Evolutionary conservation across 2,329 filamentous ascomycete species (phyloP).

Genomic region (Amphichorda felina): DNA sequence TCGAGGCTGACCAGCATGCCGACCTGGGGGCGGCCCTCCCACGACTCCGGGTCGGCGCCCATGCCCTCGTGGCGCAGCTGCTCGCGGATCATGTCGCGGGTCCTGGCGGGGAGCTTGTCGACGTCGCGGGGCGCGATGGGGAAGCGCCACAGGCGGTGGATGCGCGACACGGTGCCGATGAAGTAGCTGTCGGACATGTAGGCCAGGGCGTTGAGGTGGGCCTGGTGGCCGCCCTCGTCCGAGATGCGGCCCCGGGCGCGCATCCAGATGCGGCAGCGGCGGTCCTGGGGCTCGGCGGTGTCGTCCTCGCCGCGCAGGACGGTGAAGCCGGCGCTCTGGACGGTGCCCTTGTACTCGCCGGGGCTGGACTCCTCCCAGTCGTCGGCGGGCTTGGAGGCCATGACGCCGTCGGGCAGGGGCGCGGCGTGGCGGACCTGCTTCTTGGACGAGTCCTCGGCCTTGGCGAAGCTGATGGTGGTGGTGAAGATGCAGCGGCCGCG

Average conservation of each 20-base stretch:
- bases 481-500: conserved; percentile 86
- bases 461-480: conserved; percentile 79
- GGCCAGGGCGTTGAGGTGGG: conserved; percentile 77
- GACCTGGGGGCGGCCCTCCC: conserved; percentile 41
- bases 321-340: conserved; percentile 31
- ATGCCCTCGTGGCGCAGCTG: conserved; percentile 30
- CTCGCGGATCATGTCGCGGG: conserved; percentile 14
- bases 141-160: conserved; percentile 70
- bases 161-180: conserved; percentile 74
- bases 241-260: conserved; percentile 65
- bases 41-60: conserved; percentile 29
- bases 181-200: conserved; percentile 93
- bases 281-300: conserved; percentile 46
- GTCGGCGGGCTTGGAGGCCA: conserved; percentile 23
- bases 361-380: conserved; percentile 11
- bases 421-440: conserved; percentile 56
- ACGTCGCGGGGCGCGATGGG: conserved; percentile 41
- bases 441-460: conserved; percentile 42
- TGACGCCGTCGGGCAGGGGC: conserved; percentile 37
- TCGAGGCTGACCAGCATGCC: conserved; percentile 83
- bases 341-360: conserved; percentile 17
- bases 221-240: conserved; percentile 58
- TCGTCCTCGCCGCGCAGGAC: conserved; percentile 21
- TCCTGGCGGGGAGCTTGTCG: conserved; percentile 28
- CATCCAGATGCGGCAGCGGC: conserved; percentile 63